Base-by-base conservation (phyloP, 805 yeast genomes). In the Suhomyces emberorum region DNA sequence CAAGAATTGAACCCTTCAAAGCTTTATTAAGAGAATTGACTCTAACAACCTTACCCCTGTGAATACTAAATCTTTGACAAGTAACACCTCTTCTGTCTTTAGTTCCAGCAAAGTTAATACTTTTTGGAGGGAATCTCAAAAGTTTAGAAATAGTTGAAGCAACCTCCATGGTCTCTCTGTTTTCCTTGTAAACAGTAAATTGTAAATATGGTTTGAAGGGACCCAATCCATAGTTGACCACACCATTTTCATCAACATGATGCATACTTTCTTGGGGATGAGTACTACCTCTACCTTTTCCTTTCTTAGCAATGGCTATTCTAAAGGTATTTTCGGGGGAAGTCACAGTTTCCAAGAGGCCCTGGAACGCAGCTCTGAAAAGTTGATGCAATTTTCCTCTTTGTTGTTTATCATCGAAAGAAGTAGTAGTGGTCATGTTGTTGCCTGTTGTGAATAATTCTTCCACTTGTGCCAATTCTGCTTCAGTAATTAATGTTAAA, bases 81-180 rank as follows among this genome's bases (percentile, higher is more conserved):
- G 99, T 93, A 16, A 87, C 89, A 32, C 95, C 99, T 57, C 99
- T 78, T 49, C 98, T 76, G 59, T 93, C 99, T 53, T 93, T 93
- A 2, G 98, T 95, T 15, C 99, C 99, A 0, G 97, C 95, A 58
- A 81, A 88, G 35, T 86, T 72, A 23, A 93, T 71, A 27, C 69
- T 55, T 44, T 81, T 83, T 4, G 82, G 68, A n/a, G 89, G 91
- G 15, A 84, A 63, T 43, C 88, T 76, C 45, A 93, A 66, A 42
- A 86, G 74, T 54, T 83, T 83, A 32, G 89, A 69, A 32, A 93
- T 64, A 18, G 83, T 61, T 14, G 79, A 74, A 1, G 93, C 93
- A 10, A 87, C 93, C 63, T 93, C 97, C 96, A 93, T 87, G 1
- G 99, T 89, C 49, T 93, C 99, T 56, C 89, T 85, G 63, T 93